phyloP scores from a whole-genome alignment of 2,329 filamentous ascomycete genomes.

The Thelonectria rubi region DNA sequence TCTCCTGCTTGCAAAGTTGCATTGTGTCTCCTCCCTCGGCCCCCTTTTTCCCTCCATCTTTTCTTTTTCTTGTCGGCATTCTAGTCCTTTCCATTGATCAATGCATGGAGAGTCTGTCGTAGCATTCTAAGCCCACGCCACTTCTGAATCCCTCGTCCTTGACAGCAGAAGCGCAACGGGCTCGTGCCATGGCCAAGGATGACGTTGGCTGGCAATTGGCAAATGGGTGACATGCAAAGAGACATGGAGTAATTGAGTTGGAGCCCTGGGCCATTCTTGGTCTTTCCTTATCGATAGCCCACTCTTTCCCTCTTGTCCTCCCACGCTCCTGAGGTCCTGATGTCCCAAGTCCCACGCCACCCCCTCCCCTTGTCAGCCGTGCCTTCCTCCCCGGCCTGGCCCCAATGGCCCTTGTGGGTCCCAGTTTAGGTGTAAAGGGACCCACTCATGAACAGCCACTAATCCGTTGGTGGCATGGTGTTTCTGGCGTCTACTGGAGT shows the following conservation, averaged over 20 bases:
- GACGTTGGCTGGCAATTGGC: slow-evolving; percentile 33
- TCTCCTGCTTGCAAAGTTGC: slow-evolving; percentile 2
- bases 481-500: slow-evolving; percentile 27
- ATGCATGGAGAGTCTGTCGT: neutral
- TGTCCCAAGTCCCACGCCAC: slow-evolving; percentile 8
- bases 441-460: slow-evolving; percentile 34
- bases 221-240: slow-evolving; percentile 33
- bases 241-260: slow-evolving; percentile 18
- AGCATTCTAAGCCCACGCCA: slow-evolving; percentile 17
- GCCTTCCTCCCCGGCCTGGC: slow-evolving; percentile 23
- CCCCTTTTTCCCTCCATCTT: neutral
- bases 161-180: slow-evolving; percentile 3
- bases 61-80: neutral
- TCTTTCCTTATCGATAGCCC: slow-evolving; percentile 39
- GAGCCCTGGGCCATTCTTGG: slow-evolving; percentile 5
- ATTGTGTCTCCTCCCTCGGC: neutral
- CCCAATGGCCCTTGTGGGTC: slow-evolving; percentile 4
- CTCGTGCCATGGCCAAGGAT: slow-evolving; percentile 23
- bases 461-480: slow-evolving; percentile 31
- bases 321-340: slow-evolving; percentile 13
- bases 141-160: slow-evolving; percentile 9
- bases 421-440: slow-evolving; percentile 15
- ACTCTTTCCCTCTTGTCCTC: neutral
- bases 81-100: neutral
- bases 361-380: slow-evolving; percentile 15